A percentile compares a stretch with the other conserved stretches of the same genome.
Evolutionary conservation across 2,329 filamentous ascomycete species (phyloP).

Genomic region (Ophiostoma novo-ulmi): DNA sequence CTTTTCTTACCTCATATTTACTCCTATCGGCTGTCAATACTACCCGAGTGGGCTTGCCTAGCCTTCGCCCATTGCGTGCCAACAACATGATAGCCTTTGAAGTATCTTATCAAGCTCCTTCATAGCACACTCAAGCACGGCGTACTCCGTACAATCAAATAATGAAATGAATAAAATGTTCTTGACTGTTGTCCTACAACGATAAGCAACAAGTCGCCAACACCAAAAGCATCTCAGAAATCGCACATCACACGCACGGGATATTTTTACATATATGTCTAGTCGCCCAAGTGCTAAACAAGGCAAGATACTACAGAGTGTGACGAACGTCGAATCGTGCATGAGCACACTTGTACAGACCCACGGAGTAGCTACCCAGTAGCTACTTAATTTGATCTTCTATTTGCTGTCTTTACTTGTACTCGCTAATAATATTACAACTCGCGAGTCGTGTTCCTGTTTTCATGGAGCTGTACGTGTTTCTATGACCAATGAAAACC

Average conservation of each 20-base stretch:
- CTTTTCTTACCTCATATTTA: not conserved
- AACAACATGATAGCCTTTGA: not conserved
- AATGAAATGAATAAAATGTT: not conserved
- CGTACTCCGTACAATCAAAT: not conserved
- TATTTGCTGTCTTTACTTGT: not conserved
- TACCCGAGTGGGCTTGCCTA: not conserved
- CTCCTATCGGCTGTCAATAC: not conserved
- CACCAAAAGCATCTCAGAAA: not conserved
- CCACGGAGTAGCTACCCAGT: too few relatives aligned
- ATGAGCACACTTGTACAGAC: not conserved
- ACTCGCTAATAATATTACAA: too few relatives aligned
- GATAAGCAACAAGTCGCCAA: not conserved
- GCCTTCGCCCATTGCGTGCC: not conserved
- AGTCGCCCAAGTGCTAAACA: not conserved
- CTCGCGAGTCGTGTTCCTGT: not conserved
- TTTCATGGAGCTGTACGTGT: not conserved
- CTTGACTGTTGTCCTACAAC: not conserved
- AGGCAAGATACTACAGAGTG: not conserved
- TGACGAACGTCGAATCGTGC: constrained; percentile 2
- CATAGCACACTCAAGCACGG: not conserved
- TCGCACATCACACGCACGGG: not conserved
- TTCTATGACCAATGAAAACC: constrained; percentile 13
- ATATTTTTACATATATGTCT: not conserved
- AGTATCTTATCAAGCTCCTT: not conserved
- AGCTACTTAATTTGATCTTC: not conserved